Evolutionary conservation across 2,329 filamentous ascomycete genomes (phyloP).

Genomic region (Colletotrichum sp.): DNA sequence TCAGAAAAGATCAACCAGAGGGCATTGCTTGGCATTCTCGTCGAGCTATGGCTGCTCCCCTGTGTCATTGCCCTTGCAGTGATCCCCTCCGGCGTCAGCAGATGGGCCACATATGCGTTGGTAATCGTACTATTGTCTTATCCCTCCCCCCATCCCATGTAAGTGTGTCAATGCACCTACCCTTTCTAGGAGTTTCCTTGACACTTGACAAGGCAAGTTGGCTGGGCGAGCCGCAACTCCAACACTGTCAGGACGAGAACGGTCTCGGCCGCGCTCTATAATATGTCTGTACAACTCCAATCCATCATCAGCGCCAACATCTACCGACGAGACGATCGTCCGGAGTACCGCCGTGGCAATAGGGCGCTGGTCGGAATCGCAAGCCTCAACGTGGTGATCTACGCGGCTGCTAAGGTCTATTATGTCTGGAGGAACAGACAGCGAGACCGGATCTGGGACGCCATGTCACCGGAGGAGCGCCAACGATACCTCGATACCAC

Average conservation of each 20-base stretch:
- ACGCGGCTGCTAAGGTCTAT: constrained; percentile 55
- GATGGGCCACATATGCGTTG: constrained; percentile 33
- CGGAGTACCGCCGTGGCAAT: constrained; percentile 32
- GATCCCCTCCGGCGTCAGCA: constrained; percentile 28
- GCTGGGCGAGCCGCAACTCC: constrained; percentile 59
- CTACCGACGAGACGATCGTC: constrained; percentile 50
- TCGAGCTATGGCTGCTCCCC: constrained; percentile 35
- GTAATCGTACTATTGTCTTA: constrained; percentile 35
- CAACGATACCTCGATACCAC: constrained; percentile 20
- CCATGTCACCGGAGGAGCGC: constrained; percentile 40
- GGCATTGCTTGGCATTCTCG: constrained; percentile 30
- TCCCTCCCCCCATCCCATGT: constrained; percentile 46
- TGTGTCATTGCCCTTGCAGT: constrained; percentile 34
- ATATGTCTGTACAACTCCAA: constrained; percentile 52
- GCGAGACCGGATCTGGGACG: constrained; percentile 50
- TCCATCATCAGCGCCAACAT: constrained; percentile 51
- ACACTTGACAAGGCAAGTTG: constrained; percentile 51
- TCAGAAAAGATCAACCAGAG: constrained; percentile 33
- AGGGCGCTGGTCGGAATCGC: constrained; percentile 24
- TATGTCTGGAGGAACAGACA: constrained; percentile 55
- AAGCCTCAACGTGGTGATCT: constrained; percentile 30
- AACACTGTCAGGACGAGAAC: constrained; percentile 67
- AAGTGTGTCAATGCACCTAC: not conserved
- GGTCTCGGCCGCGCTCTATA: constrained; percentile 67
- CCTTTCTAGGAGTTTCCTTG: not conserved